These are phyloP conservation scores for Arthrobotrys conoides DNA, from an alignment of 2,329 filamentous ascomycete genomes.

Conservation along the genomic window DNA sequence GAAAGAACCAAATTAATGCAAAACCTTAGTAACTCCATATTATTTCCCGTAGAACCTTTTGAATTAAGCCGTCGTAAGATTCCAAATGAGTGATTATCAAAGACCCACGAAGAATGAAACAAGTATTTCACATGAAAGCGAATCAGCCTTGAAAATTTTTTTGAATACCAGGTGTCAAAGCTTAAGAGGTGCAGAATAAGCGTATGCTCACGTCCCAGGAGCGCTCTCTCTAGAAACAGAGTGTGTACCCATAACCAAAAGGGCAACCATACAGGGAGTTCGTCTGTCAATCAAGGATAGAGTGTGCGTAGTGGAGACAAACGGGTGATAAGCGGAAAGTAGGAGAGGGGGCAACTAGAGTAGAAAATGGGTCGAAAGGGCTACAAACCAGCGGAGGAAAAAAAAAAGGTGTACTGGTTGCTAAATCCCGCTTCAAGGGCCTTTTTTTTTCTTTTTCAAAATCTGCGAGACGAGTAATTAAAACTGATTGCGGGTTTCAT, in stretches of 20 bases:
- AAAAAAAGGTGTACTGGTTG: not conserved
- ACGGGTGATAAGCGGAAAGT: not conserved
- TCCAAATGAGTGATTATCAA: constrained; percentile 40
- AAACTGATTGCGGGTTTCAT: constrained; percentile 38
- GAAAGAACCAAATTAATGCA: constrained; percentile 44
- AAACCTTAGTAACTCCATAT: constrained; percentile 58
- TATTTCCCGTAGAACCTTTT: constrained; percentile 53
- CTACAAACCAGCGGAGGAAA: not conserved
- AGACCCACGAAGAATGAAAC: constrained; percentile 47
- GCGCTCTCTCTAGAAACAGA: constrained; percentile 14
- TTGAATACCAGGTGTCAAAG: constrained; percentile 34
- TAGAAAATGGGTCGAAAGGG: not conserved
- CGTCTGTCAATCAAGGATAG: constrained; percentile 34
- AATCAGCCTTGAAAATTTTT: constrained; percentile 32
- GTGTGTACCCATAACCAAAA: constrained; percentile 27
- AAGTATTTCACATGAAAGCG: constrained; percentile 57
- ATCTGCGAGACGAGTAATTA: constrained; percentile 19
- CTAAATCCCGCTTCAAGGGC: not conserved
- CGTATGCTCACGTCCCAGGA: not conserved
- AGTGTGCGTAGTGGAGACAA: constrained; percentile 20
- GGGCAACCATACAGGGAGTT: constrained; percentile 16
- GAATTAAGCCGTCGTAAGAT: constrained; percentile 55
- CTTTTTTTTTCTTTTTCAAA: constrained; percentile 7
- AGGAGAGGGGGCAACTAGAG: not conserved
- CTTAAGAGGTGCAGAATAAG: constrained; percentile 38